Base-by-base conservation (phyloP, 1,139 yeast species). In the Pneumocystis canis region DNA sequence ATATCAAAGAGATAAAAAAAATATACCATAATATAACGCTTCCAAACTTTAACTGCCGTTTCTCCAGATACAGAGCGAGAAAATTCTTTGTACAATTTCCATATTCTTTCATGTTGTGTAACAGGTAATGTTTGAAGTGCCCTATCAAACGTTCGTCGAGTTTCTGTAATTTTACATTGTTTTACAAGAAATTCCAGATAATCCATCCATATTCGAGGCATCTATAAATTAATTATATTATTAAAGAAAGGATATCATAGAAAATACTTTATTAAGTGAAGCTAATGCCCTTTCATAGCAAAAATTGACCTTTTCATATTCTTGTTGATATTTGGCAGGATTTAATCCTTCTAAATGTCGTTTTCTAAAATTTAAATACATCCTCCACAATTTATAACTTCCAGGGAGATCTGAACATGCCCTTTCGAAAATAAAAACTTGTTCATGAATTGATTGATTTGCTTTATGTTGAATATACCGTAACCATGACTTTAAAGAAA, bases 41-140 rank as follows among this genome's bases (percentile, higher is more conserved):
- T 67, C 74, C 81, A 81, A 3, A 84, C 71, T 30, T 67, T 61
- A 53, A 75, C 72, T 18, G 77, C 79, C 0, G 82, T 77, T 2
- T 63, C 59, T 1, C 81, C 82, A 11, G 82, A 80, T 28, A 79
- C 73, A 0, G 68, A 66, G 53, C 68, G 67, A 1, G 85, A 87
- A 74, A 82, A 84, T 37, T 73, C 69, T 31, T 84, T 69, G 68
- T 79, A 84, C 33, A 77, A 63, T 0, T 80, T 79, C 96, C 96
- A 89, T 2, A 88, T 74, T 31, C 74, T 68, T 6, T 72, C 72
- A 70, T 87, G 95, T 40, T 80, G 81, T 0, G 79, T 72, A 14
- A 79, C 66, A 0, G 85, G 82, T 5, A 85, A 68, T 4, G 74
- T 69, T 63, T 76, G 76, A 11, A 89, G 73, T 0, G 87, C 80